Base-by-base conservation (phyloP, 805 yeast genomes). In the Clavispora asparagi region DNA sequence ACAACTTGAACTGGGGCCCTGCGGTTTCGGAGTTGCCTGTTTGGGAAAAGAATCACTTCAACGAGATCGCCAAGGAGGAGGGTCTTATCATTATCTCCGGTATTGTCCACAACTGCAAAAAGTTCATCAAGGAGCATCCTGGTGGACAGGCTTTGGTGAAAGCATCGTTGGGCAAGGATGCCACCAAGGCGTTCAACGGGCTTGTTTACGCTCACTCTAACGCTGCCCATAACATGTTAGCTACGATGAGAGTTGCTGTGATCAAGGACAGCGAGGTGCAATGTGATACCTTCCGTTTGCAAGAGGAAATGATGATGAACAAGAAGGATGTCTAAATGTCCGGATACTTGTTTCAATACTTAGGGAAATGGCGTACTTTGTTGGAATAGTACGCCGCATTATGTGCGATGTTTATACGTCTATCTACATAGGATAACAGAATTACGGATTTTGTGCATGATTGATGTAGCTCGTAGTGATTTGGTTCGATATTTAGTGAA, bases 191-290 rank as follows among this genome's bases (percentile, higher is more conserved):
- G 1, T 87, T 87, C 74, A 83, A 84, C 61, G 95, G 95, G 62
- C 91, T 88, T 61, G 94, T 87, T 28, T 87, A 87, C 60, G 81
- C 86, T 11, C 95, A 87, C 61, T 83, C 92, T 8, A 87, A 86
- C 57, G 94, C 95, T 50, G 95, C 94, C 19, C 90, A 85, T 64
- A 87, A 87, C 65, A 69, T 86, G 60, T 76, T 87, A 65, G 89
- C 92, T 16, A 81, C 85, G 13, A 79, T 85, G 87, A 82, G 95
- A 74, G 82, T 87, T 14, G 94, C 92, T 25, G 85, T 87, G 37
- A 78, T 86, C 49, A 76, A 82, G 63, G 91, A 83, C 52, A 74
- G 82, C 42, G 79, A 78, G 54, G 87, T 82, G 38, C 70, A 72
- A 42, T 67, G 64, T 42, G 71, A 81, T 55, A 81, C 85, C 16